These are phyloP conservation scores for Venturia aucupariae DNA, from an alignment of 2,329 filamentous ascomycete species.

Conservation along the genomic window DNA sequence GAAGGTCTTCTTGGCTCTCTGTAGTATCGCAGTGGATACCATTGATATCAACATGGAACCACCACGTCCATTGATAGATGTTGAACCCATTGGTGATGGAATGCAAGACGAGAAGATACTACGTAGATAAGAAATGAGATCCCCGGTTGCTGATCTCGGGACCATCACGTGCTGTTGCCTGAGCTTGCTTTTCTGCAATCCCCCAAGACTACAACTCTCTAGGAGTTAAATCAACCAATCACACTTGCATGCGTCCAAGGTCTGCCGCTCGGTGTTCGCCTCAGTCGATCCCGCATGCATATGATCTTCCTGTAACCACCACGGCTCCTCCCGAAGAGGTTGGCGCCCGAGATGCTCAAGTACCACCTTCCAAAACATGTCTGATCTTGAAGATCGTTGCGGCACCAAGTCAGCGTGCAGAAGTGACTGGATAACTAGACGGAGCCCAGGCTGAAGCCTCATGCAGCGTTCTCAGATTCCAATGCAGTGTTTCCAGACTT, in stretches of 20 bases:
- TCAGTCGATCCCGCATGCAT: not conserved
- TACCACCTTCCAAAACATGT: not conserved
- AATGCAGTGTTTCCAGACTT: not conserved
- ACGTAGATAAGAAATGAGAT: not conserved
- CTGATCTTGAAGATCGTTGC: not conserved
- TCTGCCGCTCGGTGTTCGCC: not conserved
- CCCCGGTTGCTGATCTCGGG: not conserved
- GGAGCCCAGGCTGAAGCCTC: conserved; percentile 4
- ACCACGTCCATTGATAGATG: not conserved
- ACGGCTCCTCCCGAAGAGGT: not conserved
- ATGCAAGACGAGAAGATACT: not conserved
- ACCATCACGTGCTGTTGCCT: not conserved
- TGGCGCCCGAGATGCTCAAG: not conserved
- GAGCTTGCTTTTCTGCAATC: not conserved
- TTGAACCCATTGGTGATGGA: not conserved
- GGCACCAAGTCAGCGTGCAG: not conserved
- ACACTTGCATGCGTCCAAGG: not conserved
- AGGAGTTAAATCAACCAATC: not conserved
- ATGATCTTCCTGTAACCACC: not conserved
- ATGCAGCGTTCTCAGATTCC: not conserved
- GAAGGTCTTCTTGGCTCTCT: not conserved
- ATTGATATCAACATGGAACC: not conserved
- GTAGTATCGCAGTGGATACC: not conserved
- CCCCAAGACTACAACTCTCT: not conserved
- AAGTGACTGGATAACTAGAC: not conserved